Conservation (phyloP, 768 basidiomycete genomes). For the Cubamyces sp. region DNA sequence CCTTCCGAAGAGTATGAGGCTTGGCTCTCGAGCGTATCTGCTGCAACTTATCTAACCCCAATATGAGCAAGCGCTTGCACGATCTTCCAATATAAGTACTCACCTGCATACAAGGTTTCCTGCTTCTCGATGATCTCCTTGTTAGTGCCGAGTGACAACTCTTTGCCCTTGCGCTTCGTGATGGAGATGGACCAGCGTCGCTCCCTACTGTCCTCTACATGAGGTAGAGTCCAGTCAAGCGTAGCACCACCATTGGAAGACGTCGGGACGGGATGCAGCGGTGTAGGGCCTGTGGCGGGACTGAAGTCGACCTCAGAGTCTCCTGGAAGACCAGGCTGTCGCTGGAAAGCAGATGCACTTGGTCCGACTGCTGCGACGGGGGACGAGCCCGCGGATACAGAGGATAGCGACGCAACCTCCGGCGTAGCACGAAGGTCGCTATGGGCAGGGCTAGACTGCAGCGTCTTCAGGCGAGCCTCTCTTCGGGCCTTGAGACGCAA, state of each 20-base stretch:
- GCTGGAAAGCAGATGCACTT: constrained; percentile 1
- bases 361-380: constrained; percentile 24
- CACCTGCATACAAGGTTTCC: constrained; percentile 61
- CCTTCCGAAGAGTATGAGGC: constrained; percentile 63
- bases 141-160: constrained; percentile 49
- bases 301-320: constrained; percentile 69
- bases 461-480: constrained; percentile 59
- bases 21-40: constrained; percentile 54
- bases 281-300: constrained; percentile 55
- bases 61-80: neutral
- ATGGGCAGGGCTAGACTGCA: constrained; percentile 23
- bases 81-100: constrained; percentile 9
- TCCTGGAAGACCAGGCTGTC: constrained; percentile 8
- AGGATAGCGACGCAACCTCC: constrained; percentile 35
- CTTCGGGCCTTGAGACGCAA: constrained; percentile 73
- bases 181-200: constrained; percentile 64
- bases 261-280: constrained; percentile 66
- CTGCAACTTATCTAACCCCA: constrained; percentile 56
- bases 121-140: constrained; percentile 58
- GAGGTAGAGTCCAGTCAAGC: constrained; percentile 72
- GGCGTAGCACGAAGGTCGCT: constrained; percentile 32
- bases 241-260: constrained; percentile 72
- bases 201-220: constrained; percentile 62
- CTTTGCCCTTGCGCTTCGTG: constrained; percentile 62
- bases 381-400: constrained; percentile 38